A percentile compares a stretch with the other conserved stretches of the same genome.
Conservation (phyloP, 768 basidiomycete genomes). For the Galerina sulciceps region DNA sequence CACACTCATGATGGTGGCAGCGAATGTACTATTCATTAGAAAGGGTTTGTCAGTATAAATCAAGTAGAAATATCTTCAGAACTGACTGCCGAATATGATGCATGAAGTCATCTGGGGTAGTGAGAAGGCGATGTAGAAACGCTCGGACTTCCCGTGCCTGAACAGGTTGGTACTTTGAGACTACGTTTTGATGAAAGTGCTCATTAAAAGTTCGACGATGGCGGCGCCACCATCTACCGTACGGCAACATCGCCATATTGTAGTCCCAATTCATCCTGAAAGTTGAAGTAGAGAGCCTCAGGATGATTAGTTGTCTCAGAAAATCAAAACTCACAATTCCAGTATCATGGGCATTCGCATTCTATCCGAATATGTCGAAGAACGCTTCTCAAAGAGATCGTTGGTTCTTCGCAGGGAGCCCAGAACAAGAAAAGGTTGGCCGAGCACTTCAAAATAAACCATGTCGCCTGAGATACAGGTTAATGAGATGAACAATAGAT, state of each 20-base stretch:
- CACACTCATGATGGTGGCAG: conserved; percentile 44
- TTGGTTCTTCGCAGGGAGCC: conserved; percentile 34
- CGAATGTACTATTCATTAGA: conserved; percentile 40
- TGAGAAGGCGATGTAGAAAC: conserved; percentile 38
- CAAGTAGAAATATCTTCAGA: neutral
- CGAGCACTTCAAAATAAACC: conserved; percentile 52
- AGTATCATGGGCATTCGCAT: conserved; percentile 50
- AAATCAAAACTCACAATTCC: conserved; percentile 41
- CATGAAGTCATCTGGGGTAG: conserved; percentile 18
- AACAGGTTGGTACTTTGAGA: conserved; percentile 45
- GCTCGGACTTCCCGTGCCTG: conserved; percentile 47
- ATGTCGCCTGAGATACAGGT: conserved; percentile 46
- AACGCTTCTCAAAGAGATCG: conserved; percentile 60
- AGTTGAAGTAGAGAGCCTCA: neutral
- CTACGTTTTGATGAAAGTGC: conserved; percentile 47
- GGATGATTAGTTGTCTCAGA: neutral
- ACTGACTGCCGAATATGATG: conserved; percentile 24
- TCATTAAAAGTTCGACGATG: conserved; percentile 55
- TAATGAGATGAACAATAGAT: neutral
- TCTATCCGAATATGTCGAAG: conserved; percentile 57
- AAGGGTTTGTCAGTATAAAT: neutral
- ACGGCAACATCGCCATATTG: conserved; percentile 53
- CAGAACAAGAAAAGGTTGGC: conserved; percentile 28
- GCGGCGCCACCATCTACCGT: conserved; percentile 40
- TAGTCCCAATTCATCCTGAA: conserved; percentile 34